Conservation (phyloP, 2,329 filamentous ascomycete species). For the Neocatenulostroma microsporum region DNA sequence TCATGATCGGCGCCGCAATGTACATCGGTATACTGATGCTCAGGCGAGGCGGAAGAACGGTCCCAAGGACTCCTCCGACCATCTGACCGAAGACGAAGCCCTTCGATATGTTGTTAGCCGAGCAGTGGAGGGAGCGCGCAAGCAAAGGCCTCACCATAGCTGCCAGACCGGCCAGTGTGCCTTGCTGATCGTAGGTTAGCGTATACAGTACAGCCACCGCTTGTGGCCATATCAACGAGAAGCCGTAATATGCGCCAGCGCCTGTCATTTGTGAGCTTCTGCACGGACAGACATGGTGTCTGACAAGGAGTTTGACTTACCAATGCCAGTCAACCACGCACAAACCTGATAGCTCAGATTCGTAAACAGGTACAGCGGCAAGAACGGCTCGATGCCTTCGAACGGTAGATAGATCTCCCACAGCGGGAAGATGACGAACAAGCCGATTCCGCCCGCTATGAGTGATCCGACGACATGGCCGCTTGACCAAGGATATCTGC, state of each 20-base stretch:
- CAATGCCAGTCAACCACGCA: constrained; percentile 19
- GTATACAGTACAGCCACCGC: constrained; percentile 20
- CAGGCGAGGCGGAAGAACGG: neutral
- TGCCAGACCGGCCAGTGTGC: constrained; percentile 18
- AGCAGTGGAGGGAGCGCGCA: neutral
- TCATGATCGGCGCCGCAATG: constrained; percentile 18
- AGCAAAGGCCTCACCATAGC: constrained; percentile 11
- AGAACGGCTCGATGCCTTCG: constrained; percentile 17
- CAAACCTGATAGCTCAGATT: constrained; percentile 20
- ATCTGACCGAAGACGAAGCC: constrained; percentile 22
- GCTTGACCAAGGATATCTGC: constrained; percentile 25
- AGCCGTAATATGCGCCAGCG: constrained; percentile 21
- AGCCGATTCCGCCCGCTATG: constrained; percentile 16
- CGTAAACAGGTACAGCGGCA: constrained; percentile 22
- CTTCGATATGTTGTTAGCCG: too few relatives aligned
- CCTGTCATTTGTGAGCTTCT: too few relatives aligned
- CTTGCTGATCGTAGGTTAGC: constrained; percentile 18
- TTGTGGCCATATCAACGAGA: constrained; percentile 19
- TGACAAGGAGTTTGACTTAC: too few relatives aligned
- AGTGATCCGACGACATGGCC: constrained; percentile 22
- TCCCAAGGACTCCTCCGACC: constrained; percentile 17
- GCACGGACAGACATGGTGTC: too few relatives aligned
- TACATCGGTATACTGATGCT: constrained; percentile 8
- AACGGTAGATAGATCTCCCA: constrained; percentile 19
- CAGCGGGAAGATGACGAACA: constrained; percentile 18